Conservation (phyloP, 2,329 filamentous ascomycete genomes). For the Fusarium xyrophilum region DNA sequence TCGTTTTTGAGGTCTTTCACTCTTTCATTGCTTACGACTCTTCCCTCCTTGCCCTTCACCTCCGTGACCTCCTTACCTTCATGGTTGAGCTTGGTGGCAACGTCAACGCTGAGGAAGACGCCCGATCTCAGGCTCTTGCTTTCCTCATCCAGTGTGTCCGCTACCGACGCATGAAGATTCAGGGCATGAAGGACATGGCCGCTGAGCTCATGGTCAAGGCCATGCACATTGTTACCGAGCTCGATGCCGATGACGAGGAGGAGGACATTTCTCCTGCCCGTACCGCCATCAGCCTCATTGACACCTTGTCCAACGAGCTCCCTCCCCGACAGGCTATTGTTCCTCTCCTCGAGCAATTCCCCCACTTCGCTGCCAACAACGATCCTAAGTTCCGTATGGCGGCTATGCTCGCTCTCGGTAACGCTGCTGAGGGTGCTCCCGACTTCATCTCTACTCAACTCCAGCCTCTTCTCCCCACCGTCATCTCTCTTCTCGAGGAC, state of each 20-base stretch:
- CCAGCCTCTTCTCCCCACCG: slow-evolving; percentile 80
- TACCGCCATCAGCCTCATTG: slow-evolving; percentile 84
- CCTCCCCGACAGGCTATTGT: slow-evolving; percentile 95
- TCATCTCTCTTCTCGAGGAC: slow-evolving; percentile 84
- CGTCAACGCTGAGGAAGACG: slow-evolving; percentile 80
- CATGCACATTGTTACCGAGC: slow-evolving; percentile 88
- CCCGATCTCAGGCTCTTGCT: slow-evolving; percentile 85
- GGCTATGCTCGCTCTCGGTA: slow-evolving; percentile 88
- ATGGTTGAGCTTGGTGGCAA: slow-evolving; percentile 89
- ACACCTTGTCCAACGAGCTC: slow-evolving; percentile 85
- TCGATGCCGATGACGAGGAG: slow-evolving; percentile 78
- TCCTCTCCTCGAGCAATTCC: slow-evolving; percentile 85
- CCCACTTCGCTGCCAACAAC: slow-evolving; percentile 76
- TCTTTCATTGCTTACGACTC: slow-evolving; percentile 90
- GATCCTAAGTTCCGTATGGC: slow-evolving; percentile 85
- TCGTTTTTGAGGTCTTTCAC: slow-evolving; percentile 96
- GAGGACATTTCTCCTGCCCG: slow-evolving; percentile 83
- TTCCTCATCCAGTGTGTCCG: slow-evolving; percentile 93
- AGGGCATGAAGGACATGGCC: slow-evolving; percentile 83
- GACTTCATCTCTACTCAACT: slow-evolving; percentile 97
- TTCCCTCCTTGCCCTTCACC: slow-evolving; percentile 80
- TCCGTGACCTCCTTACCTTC: slow-evolving; percentile 89
- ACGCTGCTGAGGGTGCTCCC: slow-evolving; percentile 93
- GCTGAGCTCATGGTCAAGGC: slow-evolving; percentile 86
- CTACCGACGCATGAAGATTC: slow-evolving; percentile 94